A percentile compares a stretch with the other conserved stretches of the same genome.
Evolutionary conservation across 495 filamentous ascomycete genomes (phyloP).

Genomic region (Bacidia rubella): DNA sequence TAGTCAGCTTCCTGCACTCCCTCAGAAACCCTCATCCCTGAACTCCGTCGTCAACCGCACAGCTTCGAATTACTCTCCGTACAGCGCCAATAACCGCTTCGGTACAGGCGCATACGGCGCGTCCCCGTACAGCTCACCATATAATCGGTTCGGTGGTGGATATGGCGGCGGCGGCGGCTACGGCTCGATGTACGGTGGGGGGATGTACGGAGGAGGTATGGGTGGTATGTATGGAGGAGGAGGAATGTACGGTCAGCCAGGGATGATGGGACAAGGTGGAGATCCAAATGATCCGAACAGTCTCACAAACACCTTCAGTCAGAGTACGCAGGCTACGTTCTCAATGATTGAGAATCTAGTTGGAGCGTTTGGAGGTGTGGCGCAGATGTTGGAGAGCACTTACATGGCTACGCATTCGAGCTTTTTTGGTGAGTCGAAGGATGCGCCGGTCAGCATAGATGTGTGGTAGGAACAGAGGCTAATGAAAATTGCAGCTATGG

Average conservation of each 20-base stretch:
- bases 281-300: conserved; percentile 90
- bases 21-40: conserved; percentile 55
- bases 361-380: conserved; percentile 94
- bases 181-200: conserved; percentile 37
- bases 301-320: conserved; percentile 77
- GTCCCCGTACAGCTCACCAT: conserved; percentile 36
- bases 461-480: not conserved
- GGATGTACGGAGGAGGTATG: conserved; percentile 39
- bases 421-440: conserved; percentile 75
- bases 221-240: conserved; percentile 40
- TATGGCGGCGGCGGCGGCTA: conserved; percentile 32
- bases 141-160: conserved; percentile 53
- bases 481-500: conserved; percentile 55
- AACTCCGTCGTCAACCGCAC: conserved; percentile 69
- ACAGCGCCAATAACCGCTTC: conserved; percentile 37
- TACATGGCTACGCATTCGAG: conserved; percentile 99
- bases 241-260: conserved; percentile 42
- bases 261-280: conserved; percentile 28
- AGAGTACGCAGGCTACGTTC: conserved; percentile 93
- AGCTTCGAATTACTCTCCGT: conserved; percentile 70
- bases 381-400: conserved; percentile 98
- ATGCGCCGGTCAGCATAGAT: not conserved
- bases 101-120: conserved; percentile 26
- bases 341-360: conserved; percentile 98
- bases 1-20: conserved; percentile 51